Evolutionary conservation across 2,329 filamentous ascomycete species (phyloP).

Genomic region (Claviceps arundinis): DNA sequence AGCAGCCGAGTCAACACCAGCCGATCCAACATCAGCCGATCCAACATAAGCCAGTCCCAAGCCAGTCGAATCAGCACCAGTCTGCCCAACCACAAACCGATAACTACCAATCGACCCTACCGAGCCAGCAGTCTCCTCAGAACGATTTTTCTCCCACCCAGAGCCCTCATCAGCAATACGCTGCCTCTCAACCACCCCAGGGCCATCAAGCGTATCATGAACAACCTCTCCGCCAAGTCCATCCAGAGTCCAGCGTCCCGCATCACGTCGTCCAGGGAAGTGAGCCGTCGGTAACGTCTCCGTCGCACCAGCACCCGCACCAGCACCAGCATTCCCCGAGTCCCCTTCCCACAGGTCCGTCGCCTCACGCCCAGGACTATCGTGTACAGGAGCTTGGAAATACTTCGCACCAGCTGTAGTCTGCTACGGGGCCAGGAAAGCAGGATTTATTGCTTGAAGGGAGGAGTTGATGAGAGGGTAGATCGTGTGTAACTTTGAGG

Average conservation of each 20-base stretch:
- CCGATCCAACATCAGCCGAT: slow-evolving; percentile 6
- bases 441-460: not conserved
- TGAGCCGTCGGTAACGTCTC: slow-evolving; percentile 2
- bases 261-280: slow-evolving; percentile 9
- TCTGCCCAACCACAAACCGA: slow-evolving; percentile 9
- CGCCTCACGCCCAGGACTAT: slow-evolving; percentile 10
- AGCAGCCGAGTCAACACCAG: slow-evolving; percentile 8
- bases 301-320: slow-evolving; percentile 9
- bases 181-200: slow-evolving; percentile 13
- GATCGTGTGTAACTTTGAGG: not conserved
- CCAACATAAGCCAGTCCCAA: no score
- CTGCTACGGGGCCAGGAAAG: not conserved
- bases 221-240: not conserved
- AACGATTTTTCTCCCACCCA: slow-evolving; percentile 11
- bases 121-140: slow-evolving; percentile 13
- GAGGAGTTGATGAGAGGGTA: not conserved
- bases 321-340: not conserved
- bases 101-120: slow-evolving; percentile 7
- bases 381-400: slow-evolving; percentile 5
- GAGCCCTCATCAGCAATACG: slow-evolving; percentile 17
- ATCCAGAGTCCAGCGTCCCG: slow-evolving; percentile 3
- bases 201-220: slow-evolving; percentile 7
- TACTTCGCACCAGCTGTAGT: not conserved
- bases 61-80: slow-evolving; percentile 12
- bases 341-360: slow-evolving; percentile 8